Evolutionary conservation across 2,329 filamentous ascomycete species (phyloP), one percentile per base, ranked within the genome.

Genomic region (Peltaster fructicola): DNA sequence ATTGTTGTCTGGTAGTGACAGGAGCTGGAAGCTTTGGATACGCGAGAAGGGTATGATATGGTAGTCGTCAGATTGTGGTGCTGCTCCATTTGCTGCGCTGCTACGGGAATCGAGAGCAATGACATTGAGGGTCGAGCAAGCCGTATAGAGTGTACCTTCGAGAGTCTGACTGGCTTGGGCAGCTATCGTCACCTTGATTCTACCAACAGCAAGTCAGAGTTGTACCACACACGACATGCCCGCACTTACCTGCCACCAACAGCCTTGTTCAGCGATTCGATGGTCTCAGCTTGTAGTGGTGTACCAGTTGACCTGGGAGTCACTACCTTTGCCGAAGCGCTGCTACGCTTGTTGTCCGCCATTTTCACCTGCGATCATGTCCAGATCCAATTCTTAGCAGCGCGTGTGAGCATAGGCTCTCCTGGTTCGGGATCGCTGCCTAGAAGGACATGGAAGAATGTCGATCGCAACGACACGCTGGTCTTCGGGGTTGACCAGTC

Each of bases 91-190:
- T 12, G 53, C 47, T 7, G 56, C 45, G 7, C 56, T 41, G 10
- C 57, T 47, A 8, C 56, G 55, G 10, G 60, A 67, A 48, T 70
- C 67, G 47, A 73, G 59, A 21, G 63, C 66, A 37, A 74, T 53
- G 29, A 71, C 53, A 38, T 70, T 69, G 29, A 65, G 65, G 38
- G 66, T 53, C 14, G 66, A 65, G 44, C 63, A 66, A 22, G 63
- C 65, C 14, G 67, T 69, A 48, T 68, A 73, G 30, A 74, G 56
- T 10, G 57, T 68, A 39, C 69, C 69, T 46, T 73, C 68, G 30
- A 68, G 50, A 13, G 57, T 62, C 20, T 58, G 56, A 25, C 59
- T 51, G 27, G 54, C 45, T 6, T 57, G 57, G 14, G 57, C 50
- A 9, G 57, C 54, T 24, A 65, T 70, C 28, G 57, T 68, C 35